phyloP scores from a whole-genome alignment of 2,329 filamentous ascomycete genomes.

The Coniochaeta sp. region DNA sequence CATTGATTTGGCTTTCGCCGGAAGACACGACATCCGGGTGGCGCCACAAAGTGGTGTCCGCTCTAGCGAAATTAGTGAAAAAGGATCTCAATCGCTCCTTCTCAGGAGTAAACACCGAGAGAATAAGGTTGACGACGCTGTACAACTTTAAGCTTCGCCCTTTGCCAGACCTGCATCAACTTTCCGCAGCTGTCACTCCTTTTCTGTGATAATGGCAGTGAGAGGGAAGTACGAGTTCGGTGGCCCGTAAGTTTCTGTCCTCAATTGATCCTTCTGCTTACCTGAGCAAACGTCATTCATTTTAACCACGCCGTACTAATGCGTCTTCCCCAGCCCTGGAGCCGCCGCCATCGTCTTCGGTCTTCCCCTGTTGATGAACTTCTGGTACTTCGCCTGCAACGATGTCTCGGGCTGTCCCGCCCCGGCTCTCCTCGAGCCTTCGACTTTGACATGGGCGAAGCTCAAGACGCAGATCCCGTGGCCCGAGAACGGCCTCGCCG shows the following conservation, averaged over 20 bases:
- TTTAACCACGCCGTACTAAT: too few relatives aligned
- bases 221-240: slow-evolving; percentile 2
- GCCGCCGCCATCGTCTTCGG: slow-evolving; percentile 72
- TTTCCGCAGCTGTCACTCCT: background rate
- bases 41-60: background rate
- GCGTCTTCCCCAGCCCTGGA: slow-evolving; percentile 51
- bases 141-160: too few relatives aligned
- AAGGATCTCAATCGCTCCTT: background rate
- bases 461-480: slow-evolving; percentile 79
- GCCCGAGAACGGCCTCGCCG: slow-evolving; percentile 63
- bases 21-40: background rate
- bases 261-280: background rate
- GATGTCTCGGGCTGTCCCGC: slow-evolving; percentile 87
- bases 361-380: slow-evolving; percentile 71
- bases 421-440: slow-evolving; percentile 69
- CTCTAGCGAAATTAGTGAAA: background rate
- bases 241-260: slow-evolving; percentile 4
- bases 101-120: too few relatives aligned
- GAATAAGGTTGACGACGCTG: too few relatives aligned
- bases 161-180: too few relatives aligned
- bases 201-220: background rate
- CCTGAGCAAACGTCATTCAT: background rate
- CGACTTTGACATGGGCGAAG: slow-evolving; percentile 60
- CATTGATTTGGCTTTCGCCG: background rate
- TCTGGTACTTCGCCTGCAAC: slow-evolving; percentile 82